Percentiles rank a stretch among this genome's conserved stretches.
phyloP scores from a whole-genome alignment of 2,329 filamentous ascomycete genomes.

The Nannizzia gypsea region DNA sequence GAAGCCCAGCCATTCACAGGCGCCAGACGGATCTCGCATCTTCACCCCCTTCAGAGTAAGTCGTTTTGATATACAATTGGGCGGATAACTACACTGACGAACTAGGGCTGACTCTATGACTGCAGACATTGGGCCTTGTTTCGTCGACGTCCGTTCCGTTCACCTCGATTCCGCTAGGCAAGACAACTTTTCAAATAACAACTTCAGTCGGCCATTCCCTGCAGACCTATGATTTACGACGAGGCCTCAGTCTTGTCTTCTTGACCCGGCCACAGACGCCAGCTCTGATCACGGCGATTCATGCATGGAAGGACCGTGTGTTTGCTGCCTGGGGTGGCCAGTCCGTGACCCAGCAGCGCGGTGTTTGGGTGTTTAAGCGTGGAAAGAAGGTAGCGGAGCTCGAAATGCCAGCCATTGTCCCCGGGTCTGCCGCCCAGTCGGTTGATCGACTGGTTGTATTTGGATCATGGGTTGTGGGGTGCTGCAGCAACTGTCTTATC shows the following conservation, averaged over 20 bases:
- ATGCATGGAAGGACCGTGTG: conserved; percentile 74
- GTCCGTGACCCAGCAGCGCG: conserved; percentile 42
- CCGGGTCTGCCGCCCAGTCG: conserved; percentile 50
- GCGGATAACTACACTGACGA: neutral
- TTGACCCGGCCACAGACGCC: conserved; percentile 85
- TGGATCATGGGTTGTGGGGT: conserved; percentile 82
- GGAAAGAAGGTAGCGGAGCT: conserved; percentile 74
- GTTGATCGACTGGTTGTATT: conserved; percentile 70
- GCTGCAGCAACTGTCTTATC: conserved; percentile 62
- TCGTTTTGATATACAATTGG: conserved; percentile 11
- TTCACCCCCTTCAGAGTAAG: conserved; percentile 88
- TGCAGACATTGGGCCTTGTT: conserved; percentile 78
- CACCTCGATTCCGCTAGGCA: conserved; percentile 75
- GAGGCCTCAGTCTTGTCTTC: conserved; percentile 84
- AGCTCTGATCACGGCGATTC: conserved; percentile 69
- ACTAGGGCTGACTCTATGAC: neutral
- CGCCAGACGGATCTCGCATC: conserved; percentile 53
- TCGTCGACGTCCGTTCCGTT: conserved; percentile 87
- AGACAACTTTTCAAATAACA: conserved; percentile 93
- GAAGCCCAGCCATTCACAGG: conserved; percentile 21
- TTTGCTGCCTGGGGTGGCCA: conserved; percentile 79
- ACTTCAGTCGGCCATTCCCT: conserved; percentile 82
- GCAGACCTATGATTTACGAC: conserved; percentile 89
- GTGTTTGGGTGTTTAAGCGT: conserved; percentile 84
- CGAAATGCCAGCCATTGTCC: conserved; percentile 43